Conservation (phyloP, 1,284 basidiomycete genomes). For the Cutaneotrichosporon spelunceum region DNA sequence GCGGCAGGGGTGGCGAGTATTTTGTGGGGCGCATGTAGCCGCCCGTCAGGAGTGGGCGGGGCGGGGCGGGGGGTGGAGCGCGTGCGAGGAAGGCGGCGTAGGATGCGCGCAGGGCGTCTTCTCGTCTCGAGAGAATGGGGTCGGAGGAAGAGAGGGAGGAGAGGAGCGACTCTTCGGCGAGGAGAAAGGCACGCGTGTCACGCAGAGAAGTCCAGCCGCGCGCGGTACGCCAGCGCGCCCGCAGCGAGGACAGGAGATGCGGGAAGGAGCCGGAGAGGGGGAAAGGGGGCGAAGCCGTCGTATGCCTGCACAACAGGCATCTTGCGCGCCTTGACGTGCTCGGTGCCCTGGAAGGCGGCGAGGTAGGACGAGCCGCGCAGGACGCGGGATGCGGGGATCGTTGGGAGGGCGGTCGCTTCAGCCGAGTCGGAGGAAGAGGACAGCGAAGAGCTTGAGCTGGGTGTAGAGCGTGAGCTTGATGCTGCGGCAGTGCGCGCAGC, state of each 20-base stretch:
- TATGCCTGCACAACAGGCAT: neutral
- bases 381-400: neutral
- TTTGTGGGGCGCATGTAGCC: slow-evolving; percentile 61
- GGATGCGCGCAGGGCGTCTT: neutral
- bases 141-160: neutral
- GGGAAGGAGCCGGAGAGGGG: slow-evolving; percentile 4
- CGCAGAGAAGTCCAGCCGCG: slow-evolving; percentile 22
- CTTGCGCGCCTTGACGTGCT: neutral
- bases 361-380: slow-evolving; percentile 3
- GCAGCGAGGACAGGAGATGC: slow-evolving; percentile 15
- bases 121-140: neutral
- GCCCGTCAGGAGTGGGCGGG: slow-evolving; percentile 64
- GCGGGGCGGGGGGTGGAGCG: neutral
- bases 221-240: slow-evolving; percentile 27
- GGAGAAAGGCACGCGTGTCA: slow-evolving; percentile 25
- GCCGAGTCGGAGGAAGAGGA: neutral
- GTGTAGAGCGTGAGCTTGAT: neutral
- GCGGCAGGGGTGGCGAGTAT: slow-evolving; percentile 66
- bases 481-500: neutral
- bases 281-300: neutral
- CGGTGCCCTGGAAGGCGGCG: slow-evolving; percentile 9
- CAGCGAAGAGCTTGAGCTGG: neutral
- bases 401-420: neutral
- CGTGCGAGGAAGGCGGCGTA: slow-evolving; percentile 44
- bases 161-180: slow-evolving; percentile 29